Percentiles rank a stretch among this genome's conserved stretches.
Conservation (phyloP, 768 basidiomycete species). For the Lactarius akahatsu region DNA sequence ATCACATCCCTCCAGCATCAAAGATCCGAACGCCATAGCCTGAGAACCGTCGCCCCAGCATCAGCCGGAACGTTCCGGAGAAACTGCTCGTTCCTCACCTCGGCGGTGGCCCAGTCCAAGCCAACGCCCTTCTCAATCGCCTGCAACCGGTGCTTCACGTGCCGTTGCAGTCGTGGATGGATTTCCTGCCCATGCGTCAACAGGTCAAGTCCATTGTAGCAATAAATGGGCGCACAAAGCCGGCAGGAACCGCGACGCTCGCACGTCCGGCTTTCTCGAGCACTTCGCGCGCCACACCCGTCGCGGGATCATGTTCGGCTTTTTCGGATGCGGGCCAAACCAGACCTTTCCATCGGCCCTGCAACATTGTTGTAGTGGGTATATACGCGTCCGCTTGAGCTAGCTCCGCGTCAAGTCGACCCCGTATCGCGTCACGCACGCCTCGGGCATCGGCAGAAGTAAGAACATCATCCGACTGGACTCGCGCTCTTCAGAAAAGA, state of each 20-base stretch:
- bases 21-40: constrained; percentile 86
- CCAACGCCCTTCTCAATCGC: constrained; percentile 67
- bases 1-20: constrained; percentile 80
- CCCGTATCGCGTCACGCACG: constrained; percentile 58
- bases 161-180: constrained; percentile 74
- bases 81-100: constrained; percentile 46
- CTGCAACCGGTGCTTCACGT: constrained; percentile 73
- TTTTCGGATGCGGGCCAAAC: constrained; percentile 60
- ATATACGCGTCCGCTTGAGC: constrained; percentile 46
- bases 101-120: constrained; percentile 88
- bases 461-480: constrained; percentile 49
- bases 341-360: constrained; percentile 61
- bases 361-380: constrained; percentile 55
- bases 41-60: constrained; percentile 32
- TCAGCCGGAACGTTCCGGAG: not conserved
- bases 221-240: constrained; percentile 55
- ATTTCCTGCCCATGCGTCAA: constrained; percentile 53
- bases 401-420: constrained; percentile 63
- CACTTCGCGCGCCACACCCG: constrained; percentile 57
- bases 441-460: constrained; percentile 47
- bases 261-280: constrained; percentile 61
- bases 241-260: constrained; percentile 58
- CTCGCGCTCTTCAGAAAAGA: not conserved
- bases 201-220: not conserved
- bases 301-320: constrained; percentile 57